Evolutionary conservation across 495 filamentous ascomycete genomes (phyloP).

Genomic region (Lasiosphaeria miniovina): DNA sequence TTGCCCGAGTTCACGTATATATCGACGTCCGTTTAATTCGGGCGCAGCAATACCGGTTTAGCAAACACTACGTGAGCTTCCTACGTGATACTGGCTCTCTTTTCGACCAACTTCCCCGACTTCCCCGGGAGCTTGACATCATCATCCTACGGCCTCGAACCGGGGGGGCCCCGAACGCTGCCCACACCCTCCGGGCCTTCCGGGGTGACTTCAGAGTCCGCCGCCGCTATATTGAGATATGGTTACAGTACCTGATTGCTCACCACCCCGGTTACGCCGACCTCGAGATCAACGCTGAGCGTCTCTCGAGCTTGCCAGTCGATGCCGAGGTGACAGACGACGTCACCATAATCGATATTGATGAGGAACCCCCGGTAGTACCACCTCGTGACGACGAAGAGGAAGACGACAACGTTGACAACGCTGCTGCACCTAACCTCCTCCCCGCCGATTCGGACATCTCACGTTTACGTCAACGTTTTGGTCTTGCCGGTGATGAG

Average conservation of each 20-base stretch:
- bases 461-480: not conserved
- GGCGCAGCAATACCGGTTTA: not conserved
- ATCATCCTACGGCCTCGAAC: not conserved
- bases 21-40: not conserved
- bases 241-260: not conserved
- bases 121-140: not conserved
- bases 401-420: not conserved
- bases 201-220: no score
- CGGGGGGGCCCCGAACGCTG: no score
- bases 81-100: not conserved
- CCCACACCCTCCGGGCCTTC: no score
- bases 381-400: not conserved
- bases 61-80: not conserved
- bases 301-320: not conserved
- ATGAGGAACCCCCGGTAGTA: no score
- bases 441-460: not conserved
- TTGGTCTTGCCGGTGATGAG: not conserved
- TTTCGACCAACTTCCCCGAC: not conserved
- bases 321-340: not conserved
- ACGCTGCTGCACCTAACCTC: not conserved
- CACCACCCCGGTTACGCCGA: not conserved
- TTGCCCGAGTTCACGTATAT: not conserved
- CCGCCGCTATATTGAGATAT: no score
- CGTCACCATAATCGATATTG: not conserved
- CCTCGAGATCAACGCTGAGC: not conserved